These are phyloP conservation scores for Tricholomella constricta DNA, from an alignment of 768 basidiomycete genomes.

Conservation along the genomic window DNA sequence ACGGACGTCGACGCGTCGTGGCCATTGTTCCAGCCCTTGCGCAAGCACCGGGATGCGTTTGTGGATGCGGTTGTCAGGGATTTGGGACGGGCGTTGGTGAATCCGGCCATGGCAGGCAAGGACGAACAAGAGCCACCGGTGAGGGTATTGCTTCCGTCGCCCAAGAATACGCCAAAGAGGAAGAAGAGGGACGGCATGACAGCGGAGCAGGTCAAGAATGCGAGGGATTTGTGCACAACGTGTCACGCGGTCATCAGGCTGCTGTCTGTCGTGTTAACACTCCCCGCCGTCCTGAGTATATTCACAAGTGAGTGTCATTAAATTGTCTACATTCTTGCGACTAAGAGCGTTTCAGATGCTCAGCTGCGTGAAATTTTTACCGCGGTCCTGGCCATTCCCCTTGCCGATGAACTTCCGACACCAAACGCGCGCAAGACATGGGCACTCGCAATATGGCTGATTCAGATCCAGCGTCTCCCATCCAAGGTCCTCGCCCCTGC, in stretches of 20 bases:
- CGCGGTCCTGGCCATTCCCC: constrained; percentile 69
- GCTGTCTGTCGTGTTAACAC: constrained; percentile 59
- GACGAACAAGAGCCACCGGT: constrained; percentile 27
- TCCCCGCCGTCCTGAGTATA: constrained; percentile 57
- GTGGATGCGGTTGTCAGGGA: constrained; percentile 67
- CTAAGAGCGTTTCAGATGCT: constrained; percentile 40
- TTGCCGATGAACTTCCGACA: constrained; percentile 69
- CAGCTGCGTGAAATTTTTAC: constrained; percentile 64
- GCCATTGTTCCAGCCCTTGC: constrained; percentile 73
- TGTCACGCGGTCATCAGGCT: constrained; percentile 71
- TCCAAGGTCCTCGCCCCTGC: constrained; percentile 59
- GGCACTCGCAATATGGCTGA: constrained; percentile 71
- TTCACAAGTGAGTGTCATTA: constrained; percentile 56
- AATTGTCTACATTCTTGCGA: constrained; percentile 15
- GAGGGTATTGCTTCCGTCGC: constrained; percentile 58
- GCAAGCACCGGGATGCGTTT: constrained; percentile 53
- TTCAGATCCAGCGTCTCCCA: constrained; percentile 74
- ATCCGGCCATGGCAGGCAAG: constrained; percentile 44
- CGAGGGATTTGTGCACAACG: constrained; percentile 76
- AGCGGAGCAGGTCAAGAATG: constrained; percentile 76
- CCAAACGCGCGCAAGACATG: constrained; percentile 87
- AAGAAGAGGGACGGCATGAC: constrained; percentile 72
- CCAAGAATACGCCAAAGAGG: constrained; percentile 61
- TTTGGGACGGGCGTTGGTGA: constrained; percentile 61
- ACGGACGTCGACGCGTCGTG: constrained; percentile 63